A percentile compares a stretch with the other conserved stretches of the same genome.
phyloP scores from a whole-genome alignment of 176 grass and related monocot genomes.

The Hyparrhenia diplandra region DNA sequence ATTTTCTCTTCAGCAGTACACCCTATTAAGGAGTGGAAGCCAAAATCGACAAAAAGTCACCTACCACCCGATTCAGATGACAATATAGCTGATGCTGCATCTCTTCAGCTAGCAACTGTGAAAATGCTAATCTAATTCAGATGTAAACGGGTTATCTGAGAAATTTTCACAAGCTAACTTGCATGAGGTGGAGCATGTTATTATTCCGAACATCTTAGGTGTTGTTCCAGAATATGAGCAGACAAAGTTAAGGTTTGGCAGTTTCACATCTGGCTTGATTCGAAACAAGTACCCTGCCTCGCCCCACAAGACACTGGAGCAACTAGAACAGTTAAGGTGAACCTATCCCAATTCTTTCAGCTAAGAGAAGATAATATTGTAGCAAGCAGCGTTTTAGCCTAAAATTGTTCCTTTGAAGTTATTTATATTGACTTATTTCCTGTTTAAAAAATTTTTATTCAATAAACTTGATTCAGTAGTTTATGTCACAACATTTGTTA shows the following conservation, averaged over 20 bases:
- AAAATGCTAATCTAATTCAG: slow-evolving; percentile 24
- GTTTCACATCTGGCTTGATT: slow-evolving; percentile 52
- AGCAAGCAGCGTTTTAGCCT: not conserved
- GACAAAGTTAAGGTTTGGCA: slow-evolving; percentile 67
- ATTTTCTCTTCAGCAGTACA: slow-evolving; percentile 35
- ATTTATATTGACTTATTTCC: not conserved
- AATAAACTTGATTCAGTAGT: not conserved
- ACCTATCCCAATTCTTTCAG: slow-evolving; percentile 25
- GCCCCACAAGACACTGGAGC: slow-evolving; percentile 38
- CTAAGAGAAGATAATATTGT: not conserved
- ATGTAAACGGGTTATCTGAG: slow-evolving; percentile 38
- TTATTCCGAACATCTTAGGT: slow-evolving; percentile 73
- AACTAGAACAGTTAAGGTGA: slow-evolving; percentile 50
- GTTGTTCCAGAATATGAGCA: slow-evolving; percentile 61
- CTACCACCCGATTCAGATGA: slow-evolving; percentile 9
- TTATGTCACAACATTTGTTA: not conserved
- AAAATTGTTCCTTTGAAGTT: not conserved
- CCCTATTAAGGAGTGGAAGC: slow-evolving; percentile 70
- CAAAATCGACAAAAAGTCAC: slow-evolving; percentile 55
- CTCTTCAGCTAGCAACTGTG: slow-evolving; percentile 30
- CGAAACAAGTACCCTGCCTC: slow-evolving; percentile 14
- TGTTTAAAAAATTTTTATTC: not conserved
- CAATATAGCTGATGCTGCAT: slow-evolving; percentile 9
- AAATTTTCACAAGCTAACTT: slow-evolving; percentile 54
- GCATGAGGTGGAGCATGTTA: slow-evolving; percentile 54